Evolutionary conservation across 345 rosid species (phyloP).

Genomic region (Acer saccharum): DNA sequence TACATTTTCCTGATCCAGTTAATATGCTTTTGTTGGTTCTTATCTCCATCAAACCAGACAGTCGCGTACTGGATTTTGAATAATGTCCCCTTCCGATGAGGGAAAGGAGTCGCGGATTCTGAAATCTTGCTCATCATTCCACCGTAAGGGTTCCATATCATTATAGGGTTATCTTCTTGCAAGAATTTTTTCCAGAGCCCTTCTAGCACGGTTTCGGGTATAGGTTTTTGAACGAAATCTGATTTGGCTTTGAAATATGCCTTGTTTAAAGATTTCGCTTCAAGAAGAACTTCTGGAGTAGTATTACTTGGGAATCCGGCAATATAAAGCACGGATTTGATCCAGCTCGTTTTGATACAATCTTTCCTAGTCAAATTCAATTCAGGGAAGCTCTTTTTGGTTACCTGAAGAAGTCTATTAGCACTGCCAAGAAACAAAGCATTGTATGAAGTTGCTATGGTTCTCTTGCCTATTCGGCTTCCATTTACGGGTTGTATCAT

Average conservation of each 20-base stretch:
- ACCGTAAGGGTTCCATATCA: constrained; percentile 34
- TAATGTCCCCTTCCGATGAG: constrained; percentile 28
- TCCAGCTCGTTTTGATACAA: constrained; percentile 42
- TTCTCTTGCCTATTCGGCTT: not conserved
- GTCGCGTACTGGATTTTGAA: constrained; percentile 30
- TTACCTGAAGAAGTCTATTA: constrained; percentile 27
- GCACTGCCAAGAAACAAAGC: constrained; percentile 22
- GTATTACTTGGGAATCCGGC: constrained; percentile 16
- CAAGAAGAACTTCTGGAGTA: constrained; percentile 26
- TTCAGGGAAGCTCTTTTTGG: constrained; percentile 30
- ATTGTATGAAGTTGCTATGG: constrained; percentile 20
- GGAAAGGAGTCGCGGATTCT: constrained; percentile 30
- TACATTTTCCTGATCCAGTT: constrained; percentile 20
- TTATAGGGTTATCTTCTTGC: constrained; percentile 14
- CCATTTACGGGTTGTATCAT: not conserved
- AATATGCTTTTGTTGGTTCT: constrained; percentile 7
- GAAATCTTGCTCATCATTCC: constrained; percentile 36
- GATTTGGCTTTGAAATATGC: constrained; percentile 39
- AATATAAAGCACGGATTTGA: constrained; percentile 19
- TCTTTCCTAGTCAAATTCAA: constrained; percentile 25
- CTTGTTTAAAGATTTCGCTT: constrained; percentile 17
- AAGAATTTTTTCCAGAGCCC: constrained; percentile 33
- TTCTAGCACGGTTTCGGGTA: constrained; percentile 21
- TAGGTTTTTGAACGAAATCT: constrained; percentile 33
- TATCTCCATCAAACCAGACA: constrained; percentile 14